Evolutionary conservation across 2,329 filamentous ascomycete genomes (phyloP).

Genomic region (Xylaria sp.): DNA sequence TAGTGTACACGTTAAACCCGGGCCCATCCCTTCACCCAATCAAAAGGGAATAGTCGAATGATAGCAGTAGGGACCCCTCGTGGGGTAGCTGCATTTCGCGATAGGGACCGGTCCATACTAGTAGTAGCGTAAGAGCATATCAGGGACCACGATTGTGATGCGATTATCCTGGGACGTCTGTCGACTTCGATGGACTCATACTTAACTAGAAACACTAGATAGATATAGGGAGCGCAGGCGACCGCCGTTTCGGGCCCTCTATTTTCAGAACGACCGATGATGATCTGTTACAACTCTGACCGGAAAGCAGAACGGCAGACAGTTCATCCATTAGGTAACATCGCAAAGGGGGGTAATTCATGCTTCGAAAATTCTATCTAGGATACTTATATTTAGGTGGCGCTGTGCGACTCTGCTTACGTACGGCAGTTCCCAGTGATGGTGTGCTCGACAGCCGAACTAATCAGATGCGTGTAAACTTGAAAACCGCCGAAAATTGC

Average conservation of each 20-base stretch:
- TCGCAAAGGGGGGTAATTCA: background rate
- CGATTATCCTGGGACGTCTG: background rate
- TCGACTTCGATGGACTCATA: background rate
- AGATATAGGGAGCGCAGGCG: conserved; percentile 2
- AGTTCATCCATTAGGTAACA: background rate
- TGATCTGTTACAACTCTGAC: background rate
- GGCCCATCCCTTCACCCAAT: background rate
- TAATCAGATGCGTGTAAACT: conserved; percentile 7
- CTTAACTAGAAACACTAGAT: background rate
- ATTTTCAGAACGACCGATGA: conserved; percentile 2
- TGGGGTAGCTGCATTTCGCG: background rate
- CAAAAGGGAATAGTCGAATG: background rate
- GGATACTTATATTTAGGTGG: background rate
- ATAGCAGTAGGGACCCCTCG: background rate
- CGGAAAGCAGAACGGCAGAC: background rate
- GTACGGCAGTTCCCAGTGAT: conserved; percentile 7
- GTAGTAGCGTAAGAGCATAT: background rate
- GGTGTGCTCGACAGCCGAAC: background rate
- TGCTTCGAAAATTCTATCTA: background rate
- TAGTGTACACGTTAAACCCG: background rate
- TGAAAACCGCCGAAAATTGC: background rate
- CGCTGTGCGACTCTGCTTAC: background rate
- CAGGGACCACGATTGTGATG: background rate
- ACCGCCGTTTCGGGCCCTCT: conserved; percentile 2
- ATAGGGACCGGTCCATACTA: background rate